Conservation (phyloP, 352 stramenopile species). For the Phytopythium litorale region DNA sequence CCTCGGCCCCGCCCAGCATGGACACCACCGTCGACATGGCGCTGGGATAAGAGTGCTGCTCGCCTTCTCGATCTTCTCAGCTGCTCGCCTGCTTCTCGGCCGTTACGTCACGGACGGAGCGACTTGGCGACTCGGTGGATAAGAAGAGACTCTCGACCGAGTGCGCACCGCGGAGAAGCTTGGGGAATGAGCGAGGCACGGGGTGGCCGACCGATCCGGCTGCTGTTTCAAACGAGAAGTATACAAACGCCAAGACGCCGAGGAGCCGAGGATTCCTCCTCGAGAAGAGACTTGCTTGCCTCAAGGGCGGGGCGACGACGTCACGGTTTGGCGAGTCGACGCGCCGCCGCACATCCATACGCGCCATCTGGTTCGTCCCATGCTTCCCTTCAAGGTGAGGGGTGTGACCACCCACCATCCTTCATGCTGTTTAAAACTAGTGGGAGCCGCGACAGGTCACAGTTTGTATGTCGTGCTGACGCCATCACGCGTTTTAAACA, state of each 20-base stretch:
- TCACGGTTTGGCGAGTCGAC: not conserved
- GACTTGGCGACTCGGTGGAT: too few relatives aligned
- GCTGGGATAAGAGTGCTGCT: not conserved
- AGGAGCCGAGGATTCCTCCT: not conserved
- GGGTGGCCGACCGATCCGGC: too few relatives aligned
- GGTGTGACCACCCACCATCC: too few relatives aligned
- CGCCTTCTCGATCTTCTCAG: constrained; percentile 1
- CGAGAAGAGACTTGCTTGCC: not conserved
- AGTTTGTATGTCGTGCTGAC: too few relatives aligned
- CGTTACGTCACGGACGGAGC: not conserved
- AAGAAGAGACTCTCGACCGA: constrained; percentile 1
- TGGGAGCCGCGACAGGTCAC: too few relatives aligned
- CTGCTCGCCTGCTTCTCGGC: not conserved
- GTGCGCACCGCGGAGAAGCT: constrained; percentile 19
- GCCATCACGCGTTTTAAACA: too few relatives aligned
- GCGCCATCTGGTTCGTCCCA: not conserved
- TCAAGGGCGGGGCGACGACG: not conserved
- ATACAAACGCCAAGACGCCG: not conserved
- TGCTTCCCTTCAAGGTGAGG: too few relatives aligned
- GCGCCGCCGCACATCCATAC: not conserved
- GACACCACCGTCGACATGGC: constrained; percentile 53
- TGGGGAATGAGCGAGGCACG: too few relatives aligned
- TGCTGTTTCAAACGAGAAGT: not conserved
- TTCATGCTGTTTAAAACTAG: too few relatives aligned
- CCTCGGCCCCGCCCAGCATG: constrained; percentile 38